Percentiles rank a stretch among this genome's conserved stretches.
These are phyloP conservation scores for Pterothamnion heteromorphum DNA, from an alignment of 31 red algal species.

Conservation along the genomic window DNA sequence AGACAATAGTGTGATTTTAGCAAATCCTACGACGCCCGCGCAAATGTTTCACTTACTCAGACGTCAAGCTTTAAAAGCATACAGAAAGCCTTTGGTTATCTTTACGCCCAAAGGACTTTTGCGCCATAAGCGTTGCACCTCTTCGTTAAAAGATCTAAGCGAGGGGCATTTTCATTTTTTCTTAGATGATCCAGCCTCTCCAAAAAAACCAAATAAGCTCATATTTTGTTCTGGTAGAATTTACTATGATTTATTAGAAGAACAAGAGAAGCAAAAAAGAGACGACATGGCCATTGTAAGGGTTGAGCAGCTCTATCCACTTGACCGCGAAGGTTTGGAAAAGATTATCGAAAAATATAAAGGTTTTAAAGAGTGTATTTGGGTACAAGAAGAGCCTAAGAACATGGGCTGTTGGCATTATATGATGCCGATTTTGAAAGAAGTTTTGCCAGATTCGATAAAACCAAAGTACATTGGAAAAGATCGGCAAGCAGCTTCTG, in stretches of 20 bases:
- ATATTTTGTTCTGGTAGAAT: constrained; percentile 95
- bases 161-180: constrained; percentile 67
- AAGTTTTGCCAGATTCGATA: no score
- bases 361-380: constrained; percentile 82
- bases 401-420: constrained; percentile 99
- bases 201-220: constrained; percentile 66
- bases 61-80: constrained; percentile 88
- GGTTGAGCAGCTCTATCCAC: constrained; percentile 95
- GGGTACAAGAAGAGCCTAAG: constrained; percentile 97
- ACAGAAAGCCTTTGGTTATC: constrained; percentile 94
- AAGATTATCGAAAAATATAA: constrained; percentile 75
- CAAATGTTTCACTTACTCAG: constrained; percentile 97
- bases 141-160: constrained; percentile 65
- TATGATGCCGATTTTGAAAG: no score
- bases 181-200: constrained; percentile 47
- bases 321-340: constrained; percentile 82
- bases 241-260: constrained; percentile 89
- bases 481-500: no score
- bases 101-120: constrained; percentile 95
- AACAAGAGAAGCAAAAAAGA: constrained; percentile 60
- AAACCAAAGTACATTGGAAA: no score
- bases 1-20: constrained; percentile 89
- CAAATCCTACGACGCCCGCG: constrained; percentile 89
- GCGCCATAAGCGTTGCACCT: constrained; percentile 68
- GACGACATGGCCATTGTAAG: constrained; percentile 85